These are phyloP conservation scores for Ceratonia siliqua DNA, from an alignment of 306 rosid species.

Conservation along the genomic window DNA sequence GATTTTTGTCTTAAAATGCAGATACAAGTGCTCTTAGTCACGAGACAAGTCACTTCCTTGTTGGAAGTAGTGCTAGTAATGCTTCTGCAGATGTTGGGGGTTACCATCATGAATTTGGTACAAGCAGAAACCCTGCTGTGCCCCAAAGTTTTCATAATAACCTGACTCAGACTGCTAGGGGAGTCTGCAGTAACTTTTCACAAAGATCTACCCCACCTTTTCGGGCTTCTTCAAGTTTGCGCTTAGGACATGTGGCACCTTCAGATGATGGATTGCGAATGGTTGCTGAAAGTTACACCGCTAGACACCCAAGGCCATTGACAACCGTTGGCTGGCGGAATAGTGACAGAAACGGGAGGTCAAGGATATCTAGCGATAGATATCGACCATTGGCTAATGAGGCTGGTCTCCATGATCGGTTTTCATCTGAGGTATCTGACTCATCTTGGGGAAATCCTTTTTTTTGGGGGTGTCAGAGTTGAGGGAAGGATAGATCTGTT, in stretches of 20 bases:
- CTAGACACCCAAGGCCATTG: slow-evolving; percentile 50
- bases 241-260: slow-evolving; percentile 40
- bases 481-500: not conserved
- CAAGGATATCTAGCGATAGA: slow-evolving; percentile 47
- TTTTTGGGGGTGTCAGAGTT: slow-evolving; percentile 20
- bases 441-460: not conserved
- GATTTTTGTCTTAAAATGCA: slow-evolving; percentile 31
- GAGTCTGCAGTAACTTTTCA: slow-evolving; percentile 49
- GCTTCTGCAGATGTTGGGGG: slow-evolving; percentile 38
- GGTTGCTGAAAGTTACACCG: slow-evolving; percentile 43
- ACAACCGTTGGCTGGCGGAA: slow-evolving; percentile 47
- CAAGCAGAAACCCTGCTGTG: slow-evolving; percentile 32
- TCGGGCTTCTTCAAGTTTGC: slow-evolving; percentile 50
- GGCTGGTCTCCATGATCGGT: slow-evolving; percentile 35
- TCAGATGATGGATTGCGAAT: slow-evolving; percentile 46
- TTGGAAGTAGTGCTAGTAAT: slow-evolving; percentile 44
- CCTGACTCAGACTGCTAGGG: slow-evolving; percentile 38
- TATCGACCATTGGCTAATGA: slow-evolving; percentile 36
- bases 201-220: slow-evolving; percentile 46
- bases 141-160: slow-evolving; percentile 50
- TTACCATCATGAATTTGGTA: slow-evolving; percentile 44
- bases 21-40: slow-evolving; percentile 44
- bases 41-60: slow-evolving; percentile 42
- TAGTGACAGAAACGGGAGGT: slow-evolving; percentile 49
- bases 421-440: slow-evolving; percentile 47